A percentile compares a stretch with the other conserved stretches of the same genome.
These are phyloP conservation scores for Neurospora sp. DNA, from an alignment of 495 filamentous ascomycete species.

Conservation along the genomic window DNA sequence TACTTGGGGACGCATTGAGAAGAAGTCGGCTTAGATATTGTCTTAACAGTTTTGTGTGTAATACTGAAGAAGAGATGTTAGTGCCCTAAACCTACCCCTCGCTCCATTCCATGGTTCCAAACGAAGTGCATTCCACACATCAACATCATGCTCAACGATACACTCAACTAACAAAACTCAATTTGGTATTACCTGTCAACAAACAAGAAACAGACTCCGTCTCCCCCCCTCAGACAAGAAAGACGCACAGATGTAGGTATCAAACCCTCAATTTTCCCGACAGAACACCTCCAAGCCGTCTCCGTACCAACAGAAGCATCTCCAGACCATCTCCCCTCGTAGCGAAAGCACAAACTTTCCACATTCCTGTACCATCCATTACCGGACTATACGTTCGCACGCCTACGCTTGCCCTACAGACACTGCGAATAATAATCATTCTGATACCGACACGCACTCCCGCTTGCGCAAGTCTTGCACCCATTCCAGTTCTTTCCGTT, in stretches of 20 bases:
- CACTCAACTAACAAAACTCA: neutral
- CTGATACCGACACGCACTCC: slow-evolving; percentile 32
- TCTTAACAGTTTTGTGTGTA: neutral
- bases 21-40: neutral
- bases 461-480: slow-evolving; percentile 30
- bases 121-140: neutral
- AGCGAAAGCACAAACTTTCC: neutral
- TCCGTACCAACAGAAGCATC: neutral
- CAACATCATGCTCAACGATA: neutral
- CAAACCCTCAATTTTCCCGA: neutral
- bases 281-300: neutral
- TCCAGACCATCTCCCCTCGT: neutral
- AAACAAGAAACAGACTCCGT: neutral
- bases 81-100: neutral
- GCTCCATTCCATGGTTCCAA: neutral
- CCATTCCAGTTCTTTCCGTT: slow-evolving; percentile 39
- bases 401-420: slow-evolving; percentile 7
- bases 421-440: slow-evolving; percentile 43
- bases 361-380: neutral
- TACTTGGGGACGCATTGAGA: neutral
- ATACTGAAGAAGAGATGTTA: neutral
- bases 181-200: neutral
- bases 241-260: neutral
- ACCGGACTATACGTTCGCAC: neutral
- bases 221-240: neutral